Conservation (phyloP, 495 filamentous ascomycete species). For the Paragyromitra xinjiangensis region DNA sequence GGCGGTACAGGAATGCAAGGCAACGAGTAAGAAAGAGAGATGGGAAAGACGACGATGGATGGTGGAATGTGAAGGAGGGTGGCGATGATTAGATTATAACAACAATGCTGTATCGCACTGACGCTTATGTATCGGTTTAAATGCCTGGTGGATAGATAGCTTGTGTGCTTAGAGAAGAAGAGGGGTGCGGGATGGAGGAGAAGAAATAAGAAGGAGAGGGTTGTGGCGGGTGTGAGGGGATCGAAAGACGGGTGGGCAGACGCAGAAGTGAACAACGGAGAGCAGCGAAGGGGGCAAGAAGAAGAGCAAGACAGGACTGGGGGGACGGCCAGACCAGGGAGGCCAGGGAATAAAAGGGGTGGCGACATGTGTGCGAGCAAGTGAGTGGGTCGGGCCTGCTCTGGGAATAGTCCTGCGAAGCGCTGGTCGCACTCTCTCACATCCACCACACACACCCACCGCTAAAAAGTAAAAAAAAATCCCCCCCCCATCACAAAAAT, state of each 20-base stretch:
- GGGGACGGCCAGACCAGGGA: constrained; percentile 60
- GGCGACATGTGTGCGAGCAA: constrained; percentile 50
- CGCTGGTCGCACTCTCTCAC: constrained; percentile 48
- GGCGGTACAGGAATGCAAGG: constrained; percentile 51
- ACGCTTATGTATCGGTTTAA: constrained; percentile 51
- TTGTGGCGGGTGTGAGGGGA: constrained; percentile 46
- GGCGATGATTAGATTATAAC: constrained; percentile 57
- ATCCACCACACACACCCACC: constrained; percentile 6
- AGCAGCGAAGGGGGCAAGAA: constrained; percentile 57
- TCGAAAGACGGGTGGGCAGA: constrained; percentile 54
- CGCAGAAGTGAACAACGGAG: constrained; percentile 59
- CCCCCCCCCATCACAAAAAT: constrained; percentile 47
- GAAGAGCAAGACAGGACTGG: constrained; percentile 58
- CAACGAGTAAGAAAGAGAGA: constrained; percentile 51
- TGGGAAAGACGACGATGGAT: constrained; percentile 44
- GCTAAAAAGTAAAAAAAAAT: constrained; percentile 50
- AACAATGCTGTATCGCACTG: constrained; percentile 49
- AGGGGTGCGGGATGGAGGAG: constrained; percentile 53
- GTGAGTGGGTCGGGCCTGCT: constrained; percentile 52
- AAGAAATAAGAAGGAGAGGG: constrained; percentile 53
- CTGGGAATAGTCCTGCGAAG: constrained; percentile 54
- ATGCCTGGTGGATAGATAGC: constrained; percentile 51
- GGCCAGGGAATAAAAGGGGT: constrained; percentile 57
- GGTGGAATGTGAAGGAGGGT: constrained; percentile 44
- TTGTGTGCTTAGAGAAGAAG: constrained; percentile 48